phyloP scores from a whole-genome alignment of 257 asterid genomes.

The Cordia subcordata region DNA sequence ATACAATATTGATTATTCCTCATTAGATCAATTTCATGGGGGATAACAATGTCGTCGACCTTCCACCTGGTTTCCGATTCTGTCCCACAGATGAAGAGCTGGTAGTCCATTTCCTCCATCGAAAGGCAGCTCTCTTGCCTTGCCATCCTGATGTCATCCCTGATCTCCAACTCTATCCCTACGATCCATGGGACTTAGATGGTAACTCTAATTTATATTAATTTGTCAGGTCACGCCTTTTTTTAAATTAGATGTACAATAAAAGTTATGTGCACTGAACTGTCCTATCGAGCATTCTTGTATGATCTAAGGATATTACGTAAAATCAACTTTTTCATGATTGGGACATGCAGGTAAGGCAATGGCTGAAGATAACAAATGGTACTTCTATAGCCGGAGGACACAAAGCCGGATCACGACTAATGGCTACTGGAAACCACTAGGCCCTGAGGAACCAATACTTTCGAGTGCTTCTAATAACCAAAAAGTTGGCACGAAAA shows the following conservation, averaged over 20 bases:
- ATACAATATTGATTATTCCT: slow-evolving; percentile 6
- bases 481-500: slow-evolving; percentile 62
- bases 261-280: too few species aligned
- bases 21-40: slow-evolving; percentile 31
- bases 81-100: slow-evolving; percentile 91
- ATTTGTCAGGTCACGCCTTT: not conserved
- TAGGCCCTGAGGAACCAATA: slow-evolving; percentile 71
- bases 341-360: slow-evolving; percentile 61
- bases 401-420: slow-evolving; percentile 54
- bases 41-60: slow-evolving; percentile 45
- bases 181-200: slow-evolving; percentile 91
- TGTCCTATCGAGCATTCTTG: not conserved
- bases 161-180: slow-evolving; percentile 84
- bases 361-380: slow-evolving; percentile 85
- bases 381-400: slow-evolving; percentile 90
- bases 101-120: slow-evolving; percentile 93
- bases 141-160: slow-evolving; percentile 95
- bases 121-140: slow-evolving; percentile 75
- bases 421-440: slow-evolving; percentile 76
- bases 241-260: not conserved
- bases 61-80: slow-evolving; percentile 95
- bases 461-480: slow-evolving; percentile 39
- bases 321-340: not conserved
- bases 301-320: not conserved
- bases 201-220: slow-evolving; percentile 29